A percentile compares a stretch with the other conserved stretches of the same genome.
Conservation (phyloP, 2,329 filamentous ascomycete genomes). For the Fusarium avenaceum region DNA sequence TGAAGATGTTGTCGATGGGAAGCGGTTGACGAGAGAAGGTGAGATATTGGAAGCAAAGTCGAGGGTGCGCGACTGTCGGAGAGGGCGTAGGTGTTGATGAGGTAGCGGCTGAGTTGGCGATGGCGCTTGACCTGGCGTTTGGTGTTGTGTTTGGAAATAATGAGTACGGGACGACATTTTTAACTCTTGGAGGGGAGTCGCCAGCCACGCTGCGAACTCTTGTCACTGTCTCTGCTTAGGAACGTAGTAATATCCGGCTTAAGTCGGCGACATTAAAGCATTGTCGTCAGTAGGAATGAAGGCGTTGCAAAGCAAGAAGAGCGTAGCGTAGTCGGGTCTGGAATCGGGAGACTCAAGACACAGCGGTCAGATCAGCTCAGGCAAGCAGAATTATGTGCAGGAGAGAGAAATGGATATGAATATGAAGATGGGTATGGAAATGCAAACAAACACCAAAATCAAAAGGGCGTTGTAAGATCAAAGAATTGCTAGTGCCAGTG, state of each 20-base stretch:
- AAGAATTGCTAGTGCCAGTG: constrained; percentile 30
- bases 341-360: constrained; percentile 44
- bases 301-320: constrained; percentile 20
- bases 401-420: constrained; percentile 2
- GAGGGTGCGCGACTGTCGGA: constrained; percentile 68
- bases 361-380: constrained; percentile 9
- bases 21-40: constrained; percentile 63
- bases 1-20: constrained; percentile 78
- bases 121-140: constrained; percentile 33
- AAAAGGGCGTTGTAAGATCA: constrained; percentile 20
- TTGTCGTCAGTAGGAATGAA: constrained; percentile 45
- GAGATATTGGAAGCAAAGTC: constrained; percentile 59
- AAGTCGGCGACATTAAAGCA: constrained; percentile 50
- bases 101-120: constrained; percentile 31
- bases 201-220: constrained; percentile 40
- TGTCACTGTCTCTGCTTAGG: constrained; percentile 34
- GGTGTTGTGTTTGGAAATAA: constrained; percentile 53
- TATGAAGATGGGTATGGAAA: not conserved
- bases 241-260: constrained; percentile 39
- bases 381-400: constrained; percentile 12
- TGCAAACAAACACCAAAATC: constrained; percentile 29
- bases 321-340: constrained; percentile 37
- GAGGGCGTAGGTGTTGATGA: constrained; percentile 46
- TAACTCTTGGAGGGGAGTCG: constrained; percentile 42
- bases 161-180: constrained; percentile 70